Percentiles rank a stretch among this genome's conserved stretches.
phyloP scores from a whole-genome alignment of 1,284 basidiomycete species.

The Ganoderma sp. region DNA sequence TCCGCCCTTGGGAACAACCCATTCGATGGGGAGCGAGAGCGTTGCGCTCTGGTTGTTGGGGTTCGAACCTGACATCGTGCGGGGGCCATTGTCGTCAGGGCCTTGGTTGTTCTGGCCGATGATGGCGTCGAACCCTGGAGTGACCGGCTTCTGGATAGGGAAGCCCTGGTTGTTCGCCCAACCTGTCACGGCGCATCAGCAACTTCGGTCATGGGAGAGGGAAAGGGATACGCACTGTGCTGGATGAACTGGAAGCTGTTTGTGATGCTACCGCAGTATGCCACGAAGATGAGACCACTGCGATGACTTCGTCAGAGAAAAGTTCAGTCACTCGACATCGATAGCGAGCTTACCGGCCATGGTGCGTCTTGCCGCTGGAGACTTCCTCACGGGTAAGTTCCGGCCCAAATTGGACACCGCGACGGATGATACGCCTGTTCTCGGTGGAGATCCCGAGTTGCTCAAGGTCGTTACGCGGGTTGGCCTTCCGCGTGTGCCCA shows the following conservation, averaged over 20 bases:
- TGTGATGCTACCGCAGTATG: conserved; percentile 53
- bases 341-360: conserved; percentile 41
- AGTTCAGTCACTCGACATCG: too few relatives aligned
- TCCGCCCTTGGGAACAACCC: conserved; percentile 46
- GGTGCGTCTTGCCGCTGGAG: conserved; percentile 42
- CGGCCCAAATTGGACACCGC: conserved; percentile 48
- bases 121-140: conserved; percentile 44
- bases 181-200: conserved; percentile 14
- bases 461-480: conserved; percentile 47
- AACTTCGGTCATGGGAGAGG: not conserved
- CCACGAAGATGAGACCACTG: conserved; percentile 53
- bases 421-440: conserved; percentile 40
- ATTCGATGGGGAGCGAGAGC: conserved; percentile 37
- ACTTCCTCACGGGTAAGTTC: conserved; percentile 49
- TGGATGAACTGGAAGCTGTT: conserved; percentile 58
- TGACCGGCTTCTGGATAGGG: conserved; percentile 32
- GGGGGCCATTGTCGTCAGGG: conserved; percentile 23
- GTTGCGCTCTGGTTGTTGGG: conserved; percentile 42
- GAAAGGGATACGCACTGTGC: conserved; percentile 30
- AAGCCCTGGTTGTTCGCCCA: conserved; percentile 44
- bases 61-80: conserved; percentile 49
- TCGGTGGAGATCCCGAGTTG: conserved; percentile 16
- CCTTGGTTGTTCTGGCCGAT: conserved; percentile 48
- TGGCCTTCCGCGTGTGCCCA: conserved; percentile 61
- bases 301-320: not conserved